Percentiles rank a stretch among this genome's conserved stretches.
Evolutionary conservation across 768 basidiomycete species (phyloP).

Genomic region (Trametopsis cervina): DNA sequence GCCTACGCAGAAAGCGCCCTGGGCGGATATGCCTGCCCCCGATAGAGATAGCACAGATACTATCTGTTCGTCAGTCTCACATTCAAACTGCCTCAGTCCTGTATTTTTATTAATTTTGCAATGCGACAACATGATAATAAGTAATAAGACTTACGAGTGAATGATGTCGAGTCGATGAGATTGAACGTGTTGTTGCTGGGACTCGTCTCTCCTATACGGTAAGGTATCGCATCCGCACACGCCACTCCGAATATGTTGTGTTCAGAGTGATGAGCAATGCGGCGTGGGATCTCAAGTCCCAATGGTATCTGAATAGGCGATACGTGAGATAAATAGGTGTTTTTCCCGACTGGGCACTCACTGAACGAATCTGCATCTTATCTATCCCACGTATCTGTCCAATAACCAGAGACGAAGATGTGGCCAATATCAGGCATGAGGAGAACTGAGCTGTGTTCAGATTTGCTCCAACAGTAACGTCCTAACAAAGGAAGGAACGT

Average conservation of each 20-base stretch:
- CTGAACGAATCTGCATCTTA: constrained; percentile 77
- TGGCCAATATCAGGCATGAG: constrained; percentile 53
- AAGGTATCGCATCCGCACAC: constrained; percentile 47
- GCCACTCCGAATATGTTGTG: constrained; percentile 60
- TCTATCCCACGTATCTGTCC: constrained; percentile 63
- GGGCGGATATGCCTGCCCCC: not conserved
- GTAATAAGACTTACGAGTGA: constrained; percentile 33
- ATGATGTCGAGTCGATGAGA: constrained; percentile 57
- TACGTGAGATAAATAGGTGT: constrained; percentile 3
- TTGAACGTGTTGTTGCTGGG: constrained; percentile 49
- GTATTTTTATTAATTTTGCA: constrained; percentile 16
- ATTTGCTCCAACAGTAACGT: constrained; percentile 50
- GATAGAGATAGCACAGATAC: constrained; percentile 38
- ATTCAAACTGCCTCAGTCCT: constrained; percentile 44
- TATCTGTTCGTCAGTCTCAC: constrained; percentile 54
- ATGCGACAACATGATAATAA: not conserved
- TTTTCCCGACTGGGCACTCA: constrained; percentile 25
- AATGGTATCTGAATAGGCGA: constrained; percentile 64
- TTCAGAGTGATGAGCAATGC: constrained; percentile 52
- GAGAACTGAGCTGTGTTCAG: constrained; percentile 44
- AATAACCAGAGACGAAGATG: constrained; percentile 47
- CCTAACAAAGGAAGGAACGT: not conserved
- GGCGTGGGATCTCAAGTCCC: constrained; percentile 64
- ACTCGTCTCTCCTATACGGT: constrained; percentile 45
- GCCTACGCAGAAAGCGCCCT: constrained; percentile 31